phyloP scores from a whole-genome alignment of 2,329 filamentous ascomycete species.

The Graphiopsis chlorocephala region DNA sequence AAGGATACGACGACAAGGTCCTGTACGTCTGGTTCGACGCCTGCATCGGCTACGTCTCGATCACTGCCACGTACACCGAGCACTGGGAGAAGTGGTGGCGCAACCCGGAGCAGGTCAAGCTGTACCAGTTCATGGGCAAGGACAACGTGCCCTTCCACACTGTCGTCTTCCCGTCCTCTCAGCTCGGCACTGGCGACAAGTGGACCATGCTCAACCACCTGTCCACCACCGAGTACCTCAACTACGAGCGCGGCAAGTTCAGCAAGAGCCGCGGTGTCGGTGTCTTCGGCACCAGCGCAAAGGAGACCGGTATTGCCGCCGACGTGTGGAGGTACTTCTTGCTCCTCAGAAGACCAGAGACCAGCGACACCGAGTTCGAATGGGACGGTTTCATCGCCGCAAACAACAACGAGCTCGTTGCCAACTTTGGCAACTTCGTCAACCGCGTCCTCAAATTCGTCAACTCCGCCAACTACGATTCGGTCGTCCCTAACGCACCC shows the following conservation, averaged over 20 bases:
- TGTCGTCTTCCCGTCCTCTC: slow-evolving; percentile 84
- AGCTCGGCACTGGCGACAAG: slow-evolving; percentile 77
- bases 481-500: slow-evolving; percentile 55
- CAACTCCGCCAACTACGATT: slow-evolving; percentile 68
- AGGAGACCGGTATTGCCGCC: slow-evolving; percentile 77
- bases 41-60: slow-evolving; percentile 92
- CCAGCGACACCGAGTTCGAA: slow-evolving; percentile 83
- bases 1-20: slow-evolving; percentile 71
- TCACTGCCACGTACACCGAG: slow-evolving; percentile 83
- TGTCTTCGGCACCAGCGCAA: slow-evolving; percentile 87
- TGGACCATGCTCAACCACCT: slow-evolving; percentile 91
- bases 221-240: slow-evolving; percentile 84
- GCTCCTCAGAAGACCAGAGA: slow-evolving; percentile 79
- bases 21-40: slow-evolving; percentile 94
- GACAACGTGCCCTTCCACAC: slow-evolving; percentile 86
- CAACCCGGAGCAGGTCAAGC: slow-evolving; percentile 78
- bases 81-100: slow-evolving; percentile 96
- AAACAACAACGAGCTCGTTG: slow-evolving; percentile 87
- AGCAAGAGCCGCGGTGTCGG: slow-evolving; percentile 86
- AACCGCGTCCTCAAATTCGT: slow-evolving; percentile 64
- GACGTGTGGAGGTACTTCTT: slow-evolving; percentile 96
- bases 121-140: slow-evolving; percentile 97
- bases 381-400: slow-evolving; percentile 78
- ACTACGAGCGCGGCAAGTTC: slow-evolving; percentile 88
- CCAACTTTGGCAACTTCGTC: slow-evolving; percentile 64